Evolutionary conservation across 768 basidiomycete genomes (phyloP), one percentile per base, ranked within the genome.

Genomic region (Mycena galericulata): DNA sequence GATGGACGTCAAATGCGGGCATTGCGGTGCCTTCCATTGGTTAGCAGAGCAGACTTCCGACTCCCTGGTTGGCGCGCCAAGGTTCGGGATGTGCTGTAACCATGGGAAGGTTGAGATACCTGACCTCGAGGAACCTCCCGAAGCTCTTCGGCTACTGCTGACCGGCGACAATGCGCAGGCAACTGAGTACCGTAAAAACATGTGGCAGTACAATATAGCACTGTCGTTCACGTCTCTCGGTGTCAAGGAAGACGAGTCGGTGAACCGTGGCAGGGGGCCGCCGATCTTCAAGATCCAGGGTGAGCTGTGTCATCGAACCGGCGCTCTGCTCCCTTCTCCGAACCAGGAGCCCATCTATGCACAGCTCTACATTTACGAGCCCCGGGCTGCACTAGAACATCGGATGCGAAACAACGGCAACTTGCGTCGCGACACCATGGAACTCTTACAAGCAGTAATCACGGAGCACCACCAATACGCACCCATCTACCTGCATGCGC

Each of bases 51-150:
- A 43, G 45, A 22, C 30, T 3, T 5, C 1, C 12, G 14, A 18
- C 6, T 55, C 54, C 4, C 14, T 14, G 11, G 15, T 22, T 12
- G 34, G 24, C 4, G 4, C 11, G 7, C 17, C 51, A 15, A 18
- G 30, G 17, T 81, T 81, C 75, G 76, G 75, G 0, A 71, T 58
- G 1, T 45, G 56, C 27, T 57, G 56, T 29, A n/a, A 57, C 11
- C 43, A 43, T 22, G 56, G 41, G 18, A 57, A 57, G 41, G 56
- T 57, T 54, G 27, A 15, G 5, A 15, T 50, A 14, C 49, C 26
- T 2, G 49, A 50, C 26, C 49, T 29, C 30, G 26, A 24, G 24
- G 26, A 50, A 50, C 49, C 49, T 14, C 27, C 27, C 12, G 26
- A 50, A 27, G 26, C 9, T 3, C 49, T 50, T 22, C n/a, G 26